Base-by-base conservation (phyloP, 768 basidiomycete species). In the Holtermannia corniformis region DNA sequence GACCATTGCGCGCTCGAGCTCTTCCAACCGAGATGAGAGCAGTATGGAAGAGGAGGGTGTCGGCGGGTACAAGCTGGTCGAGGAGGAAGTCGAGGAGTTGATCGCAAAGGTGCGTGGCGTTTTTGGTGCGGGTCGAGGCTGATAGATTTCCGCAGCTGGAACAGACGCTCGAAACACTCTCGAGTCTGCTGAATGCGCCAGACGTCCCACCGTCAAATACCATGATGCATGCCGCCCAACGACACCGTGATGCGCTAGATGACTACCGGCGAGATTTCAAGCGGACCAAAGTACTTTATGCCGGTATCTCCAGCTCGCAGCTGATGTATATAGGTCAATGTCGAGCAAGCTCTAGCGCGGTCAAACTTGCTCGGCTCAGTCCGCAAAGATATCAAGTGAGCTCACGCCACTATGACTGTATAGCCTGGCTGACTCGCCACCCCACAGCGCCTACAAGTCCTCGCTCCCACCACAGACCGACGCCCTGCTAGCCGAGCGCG, bases 351-450 rank as follows among this genome's bases (percentile, higher is more conserved):
- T 0, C 73, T 92, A 43, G 85, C 92, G 63, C 82, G 89, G 66
- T 86, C 84, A 1, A 93, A 88, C 67, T 75, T 99, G 14, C 78
- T 99, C 20, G 83, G 80, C 43, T 89, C 88, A 5, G 92, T 97
- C 3, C 80, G 92, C 58, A 90, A 92, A 61, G 95, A 99, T 63
- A 97, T 97, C 59, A 89, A 90, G 92, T 93, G 62, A 43, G 83
- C 25, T 16, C 48, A 13, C 52, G 26, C 23, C 25, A 14, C 2
- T 7, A 21, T 13, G 40, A 3, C 19, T 53, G 25, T 40, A 52
- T 41, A 21, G 37, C 32, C 21, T 44, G 46, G 23, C 26, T 7
- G 22, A 21, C 1, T 2, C n/a, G n/a, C 12, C n/a, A 25, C 41
- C 46, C n/a, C 20, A 16, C 59, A 95, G 91, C 57, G 86, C 90